Percentiles rank a stretch among this genome's conserved stretches.
Evolutionary conservation across 208 protist genomes (phyloP).

Genomic region (Leishmania turanica): DNA sequence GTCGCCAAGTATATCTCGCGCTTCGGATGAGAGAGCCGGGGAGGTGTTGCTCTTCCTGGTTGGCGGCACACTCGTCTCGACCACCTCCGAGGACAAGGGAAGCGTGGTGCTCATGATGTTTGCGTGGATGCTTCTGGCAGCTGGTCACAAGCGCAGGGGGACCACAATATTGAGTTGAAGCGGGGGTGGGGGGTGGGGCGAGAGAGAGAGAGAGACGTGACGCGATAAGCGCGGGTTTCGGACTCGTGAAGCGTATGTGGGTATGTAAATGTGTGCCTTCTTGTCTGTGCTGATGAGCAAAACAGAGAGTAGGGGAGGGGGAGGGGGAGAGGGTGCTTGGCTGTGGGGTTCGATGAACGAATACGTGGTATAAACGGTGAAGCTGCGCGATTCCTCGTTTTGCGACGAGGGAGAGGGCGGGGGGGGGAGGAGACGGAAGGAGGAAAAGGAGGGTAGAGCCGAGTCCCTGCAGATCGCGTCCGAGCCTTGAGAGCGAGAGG

Average conservation of each 20-base stretch:
- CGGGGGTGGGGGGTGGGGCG: no score
- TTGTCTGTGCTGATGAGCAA: background rate
- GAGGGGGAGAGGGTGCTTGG: background rate
- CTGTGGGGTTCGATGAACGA: background rate
- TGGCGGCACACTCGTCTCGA: background rate
- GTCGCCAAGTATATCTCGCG: slow-evolving; percentile 23
- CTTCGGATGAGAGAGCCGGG: slow-evolving; percentile 9
- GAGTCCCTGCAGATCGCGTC: background rate
- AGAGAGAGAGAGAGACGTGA: background rate
- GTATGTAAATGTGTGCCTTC: background rate
- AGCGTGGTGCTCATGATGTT: background rate
- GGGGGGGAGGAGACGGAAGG: background rate
- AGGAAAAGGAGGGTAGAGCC: background rate
- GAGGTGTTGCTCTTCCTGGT: background rate
- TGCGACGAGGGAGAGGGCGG: background rate
- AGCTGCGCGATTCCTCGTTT: background rate
- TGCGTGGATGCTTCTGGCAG: background rate
- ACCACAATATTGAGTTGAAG: background rate
- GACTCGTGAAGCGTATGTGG: background rate
- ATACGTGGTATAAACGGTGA: background rate
- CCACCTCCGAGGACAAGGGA: background rate
- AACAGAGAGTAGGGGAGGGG: background rate
- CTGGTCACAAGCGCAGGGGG: background rate
- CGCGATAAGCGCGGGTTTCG: background rate
- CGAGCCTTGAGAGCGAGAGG: background rate